Conservation (phyloP, 2,329 filamentous ascomycete genomes). For the Aspergillus ochraceoroseus region DNA sequence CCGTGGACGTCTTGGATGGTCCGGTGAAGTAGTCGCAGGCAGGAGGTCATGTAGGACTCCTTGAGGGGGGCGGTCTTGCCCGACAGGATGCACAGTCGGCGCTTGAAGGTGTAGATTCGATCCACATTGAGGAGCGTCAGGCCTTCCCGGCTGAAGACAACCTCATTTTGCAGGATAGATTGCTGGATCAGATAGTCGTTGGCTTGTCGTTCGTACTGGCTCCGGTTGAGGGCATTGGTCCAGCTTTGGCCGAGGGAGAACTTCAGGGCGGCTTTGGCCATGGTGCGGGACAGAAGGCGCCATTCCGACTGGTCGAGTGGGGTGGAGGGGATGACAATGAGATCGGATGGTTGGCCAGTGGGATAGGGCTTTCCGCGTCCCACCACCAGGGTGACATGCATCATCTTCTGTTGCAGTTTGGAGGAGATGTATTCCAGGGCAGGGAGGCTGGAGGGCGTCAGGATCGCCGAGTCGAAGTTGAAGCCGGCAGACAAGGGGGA, state of each 20-base stretch:
- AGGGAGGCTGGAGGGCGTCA: conserved; percentile 36
- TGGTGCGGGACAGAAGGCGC: conserved; percentile 32
- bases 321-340: conserved; percentile 38
- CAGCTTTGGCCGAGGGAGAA: conserved; percentile 39
- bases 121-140: conserved; percentile 44
- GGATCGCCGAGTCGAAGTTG: conserved; percentile 36
- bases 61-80: conserved; percentile 26
- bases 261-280: conserved; percentile 36
- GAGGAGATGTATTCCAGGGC: conserved; percentile 42
- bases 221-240: conserved; percentile 37
- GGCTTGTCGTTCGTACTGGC: conserved; percentile 33
- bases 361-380: conserved; percentile 40
- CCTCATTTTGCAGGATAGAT: conserved; percentile 44
- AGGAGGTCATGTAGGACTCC: conserved; percentile 38
- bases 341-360: conserved; percentile 36
- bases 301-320: conserved; percentile 30
- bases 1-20: conserved; percentile 40
- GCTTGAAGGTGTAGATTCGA: conserved; percentile 45
- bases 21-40: conserved; percentile 39
- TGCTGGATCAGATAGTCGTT: conserved; percentile 42
- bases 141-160: conserved; percentile 44
- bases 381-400: conserved; percentile 41
- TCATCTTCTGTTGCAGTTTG: conserved; percentile 38
- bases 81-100: conserved; percentile 39
- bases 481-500: conserved; percentile 38